phyloP scores from a whole-genome alignment of 73 alveolate genomes.

The Symbiodinium pilosum region DNA sequence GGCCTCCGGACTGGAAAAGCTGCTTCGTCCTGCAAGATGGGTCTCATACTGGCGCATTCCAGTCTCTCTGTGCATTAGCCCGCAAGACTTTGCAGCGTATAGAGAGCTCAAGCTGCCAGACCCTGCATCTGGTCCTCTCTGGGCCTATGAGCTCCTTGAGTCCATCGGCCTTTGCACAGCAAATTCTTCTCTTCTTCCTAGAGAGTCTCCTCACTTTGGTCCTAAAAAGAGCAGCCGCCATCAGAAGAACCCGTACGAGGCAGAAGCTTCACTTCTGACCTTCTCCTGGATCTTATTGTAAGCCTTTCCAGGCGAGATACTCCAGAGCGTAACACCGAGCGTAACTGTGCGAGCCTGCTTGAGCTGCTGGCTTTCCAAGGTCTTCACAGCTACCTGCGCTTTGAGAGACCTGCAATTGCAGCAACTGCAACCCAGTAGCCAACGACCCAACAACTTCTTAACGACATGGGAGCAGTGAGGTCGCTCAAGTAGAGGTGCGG shows the following conservation, averaged over 20 bases:
- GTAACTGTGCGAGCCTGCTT: conserved; percentile 10
- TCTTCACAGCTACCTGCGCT: conserved; percentile 76
- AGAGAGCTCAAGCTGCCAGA: conserved; percentile 41
- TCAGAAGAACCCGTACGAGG: too few species aligned
- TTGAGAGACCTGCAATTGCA: conserved; percentile 89
- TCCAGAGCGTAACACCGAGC: too few species aligned
- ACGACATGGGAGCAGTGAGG: too few species aligned
- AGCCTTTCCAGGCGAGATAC: neutral
- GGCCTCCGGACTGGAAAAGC: conserved; percentile 79
- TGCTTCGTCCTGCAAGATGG: conserved; percentile 45
- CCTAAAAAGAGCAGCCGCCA: too few species aligned
- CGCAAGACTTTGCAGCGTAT: too few species aligned
- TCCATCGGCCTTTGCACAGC: conserved; percentile 35
- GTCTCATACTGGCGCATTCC: neutral
- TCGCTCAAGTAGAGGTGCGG: too few species aligned
- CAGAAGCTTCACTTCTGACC: conserved; percentile 61
- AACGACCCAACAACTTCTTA: too few species aligned
- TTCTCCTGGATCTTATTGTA: conserved; percentile 74
- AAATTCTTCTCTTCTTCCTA: too few species aligned
- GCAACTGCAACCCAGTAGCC: too few species aligned
- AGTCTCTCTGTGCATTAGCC: too few species aligned
- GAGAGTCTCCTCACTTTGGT: too few species aligned
- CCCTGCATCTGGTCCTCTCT: conserved; percentile 30
- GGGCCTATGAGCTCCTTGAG: conserved; percentile 84
- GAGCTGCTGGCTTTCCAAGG: conserved; percentile 54